Percentiles rank a stretch among this genome's conserved stretches.
Evolutionary conservation across 495 filamentous ascomycete genomes (phyloP).

Genomic region (Bacidia gigantensis): DNA sequence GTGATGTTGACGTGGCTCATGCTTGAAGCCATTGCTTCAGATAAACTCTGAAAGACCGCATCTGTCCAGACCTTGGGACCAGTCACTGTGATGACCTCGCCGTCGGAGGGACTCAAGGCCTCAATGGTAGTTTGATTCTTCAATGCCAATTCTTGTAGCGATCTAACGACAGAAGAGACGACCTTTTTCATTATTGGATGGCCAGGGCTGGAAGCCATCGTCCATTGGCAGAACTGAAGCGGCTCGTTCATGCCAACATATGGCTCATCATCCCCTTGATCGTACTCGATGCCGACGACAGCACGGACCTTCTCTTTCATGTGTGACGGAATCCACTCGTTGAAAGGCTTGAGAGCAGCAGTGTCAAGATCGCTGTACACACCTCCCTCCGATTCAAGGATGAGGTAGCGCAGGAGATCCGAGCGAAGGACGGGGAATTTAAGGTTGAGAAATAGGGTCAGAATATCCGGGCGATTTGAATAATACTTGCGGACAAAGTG

Average conservation of each 20-base stretch:
- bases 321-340: constrained; percentile 34
- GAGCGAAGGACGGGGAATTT: constrained; percentile 35
- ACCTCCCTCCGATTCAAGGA: constrained; percentile 43
- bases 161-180: constrained; percentile 22
- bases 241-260: not conserved
- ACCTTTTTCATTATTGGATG: constrained; percentile 12
- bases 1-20: constrained; percentile 3
- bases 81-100: constrained; percentile 27
- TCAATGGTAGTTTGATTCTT: constrained; percentile 19
- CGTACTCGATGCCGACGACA: constrained; percentile 31
- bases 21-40: constrained; percentile 9
- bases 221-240: constrained; percentile 11
- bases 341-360: constrained; percentile 32
- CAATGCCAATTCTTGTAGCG: constrained; percentile 21
- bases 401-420: constrained; percentile 43
- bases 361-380: constrained; percentile 46
- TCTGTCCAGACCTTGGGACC: constrained; percentile 30
- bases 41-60: constrained; percentile 24
- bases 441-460: constrained; percentile 27
- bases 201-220: constrained; percentile 5
- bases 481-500: constrained; percentile 20
- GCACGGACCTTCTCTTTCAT: constrained; percentile 26
- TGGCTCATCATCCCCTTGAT: constrained; percentile 10
- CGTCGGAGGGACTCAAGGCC: constrained; percentile 8
- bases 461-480: constrained; percentile 21